Percentiles rank a stretch among this genome's conserved stretches.
phyloP scores from a whole-genome alignment of 768 basidiomycete species.

The Auricularia sp. region DNA sequence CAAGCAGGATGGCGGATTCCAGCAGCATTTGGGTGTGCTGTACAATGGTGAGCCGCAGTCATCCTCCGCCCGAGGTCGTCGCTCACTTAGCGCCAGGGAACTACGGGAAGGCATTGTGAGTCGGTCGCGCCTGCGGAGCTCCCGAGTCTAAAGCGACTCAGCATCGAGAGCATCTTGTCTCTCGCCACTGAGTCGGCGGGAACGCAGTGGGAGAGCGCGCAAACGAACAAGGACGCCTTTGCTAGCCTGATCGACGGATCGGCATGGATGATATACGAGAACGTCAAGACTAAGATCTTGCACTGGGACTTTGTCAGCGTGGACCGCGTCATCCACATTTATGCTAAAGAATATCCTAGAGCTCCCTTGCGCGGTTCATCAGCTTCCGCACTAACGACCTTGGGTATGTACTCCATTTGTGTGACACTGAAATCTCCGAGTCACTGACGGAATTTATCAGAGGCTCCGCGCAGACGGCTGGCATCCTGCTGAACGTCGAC shows the following conservation, averaged over 20 bases:
- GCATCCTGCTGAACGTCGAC: slow-evolving; percentile 46
- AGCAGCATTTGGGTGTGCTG: slow-evolving; percentile 50
- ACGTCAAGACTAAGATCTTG: slow-evolving; percentile 42
- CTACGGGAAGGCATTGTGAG: slow-evolving; percentile 46
- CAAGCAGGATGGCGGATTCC: slow-evolving; percentile 30
- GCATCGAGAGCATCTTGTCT: slow-evolving; percentile 45
- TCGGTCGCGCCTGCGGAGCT: neutral
- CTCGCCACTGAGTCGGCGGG: slow-evolving; percentile 51
- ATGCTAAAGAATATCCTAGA: slow-evolving; percentile 28
- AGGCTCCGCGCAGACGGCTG: slow-evolving; percentile 39
- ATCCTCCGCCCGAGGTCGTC: neutral
- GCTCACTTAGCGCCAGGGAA: slow-evolving; percentile 28
- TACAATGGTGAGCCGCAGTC: slow-evolving; percentile 36
- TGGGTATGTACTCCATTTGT: slow-evolving; percentile 23
- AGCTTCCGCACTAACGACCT: slow-evolving; percentile 47
- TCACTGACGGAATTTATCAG: neutral
- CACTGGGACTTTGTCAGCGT: slow-evolving; percentile 65
- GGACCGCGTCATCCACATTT: neutral
- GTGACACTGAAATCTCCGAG: neutral
- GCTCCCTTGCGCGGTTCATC: slow-evolving; percentile 53
- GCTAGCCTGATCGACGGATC: slow-evolving; percentile 47
- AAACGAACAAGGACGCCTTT: slow-evolving; percentile 33
- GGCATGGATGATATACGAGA: slow-evolving; percentile 61
- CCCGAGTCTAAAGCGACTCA: slow-evolving; percentile 22
- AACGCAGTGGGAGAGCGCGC: slow-evolving; percentile 35